Conservation (phyloP, 2,329 filamentous ascomycete genomes). For the Didymellaceae sp. region DNA sequence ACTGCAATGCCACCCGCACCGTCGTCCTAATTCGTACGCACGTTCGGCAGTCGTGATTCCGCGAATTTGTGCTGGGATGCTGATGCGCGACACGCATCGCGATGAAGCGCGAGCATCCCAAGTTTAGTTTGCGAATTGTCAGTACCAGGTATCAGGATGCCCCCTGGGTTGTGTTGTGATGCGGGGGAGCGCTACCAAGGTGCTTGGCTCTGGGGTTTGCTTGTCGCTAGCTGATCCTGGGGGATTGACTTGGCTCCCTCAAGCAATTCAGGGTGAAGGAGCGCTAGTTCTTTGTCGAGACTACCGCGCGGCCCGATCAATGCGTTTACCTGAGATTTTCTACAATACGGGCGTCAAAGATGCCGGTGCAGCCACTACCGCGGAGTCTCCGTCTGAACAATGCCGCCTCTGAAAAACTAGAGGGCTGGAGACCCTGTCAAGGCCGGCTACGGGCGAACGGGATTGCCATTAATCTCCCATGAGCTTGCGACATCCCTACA, state of each 20-base stretch:
- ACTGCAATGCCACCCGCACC: constrained; percentile 24
- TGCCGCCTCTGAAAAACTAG: not conserved
- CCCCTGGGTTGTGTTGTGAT: constrained; percentile 17
- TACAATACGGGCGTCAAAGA: not conserved
- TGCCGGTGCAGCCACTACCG: not conserved
- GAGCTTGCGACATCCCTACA: constrained; percentile 3
- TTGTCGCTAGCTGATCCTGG: constrained; percentile 25
- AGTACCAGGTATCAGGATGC: not conserved
- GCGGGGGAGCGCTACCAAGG: constrained; percentile 19
- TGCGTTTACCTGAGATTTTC: not conserved
- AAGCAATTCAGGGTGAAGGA: constrained; percentile 1
- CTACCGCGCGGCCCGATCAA: not conserved
- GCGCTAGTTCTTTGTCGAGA: not conserved
- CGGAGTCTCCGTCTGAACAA: not conserved
- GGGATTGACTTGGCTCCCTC: constrained; percentile 24
- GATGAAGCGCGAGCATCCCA: not conserved
- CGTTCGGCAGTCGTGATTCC: constrained; percentile 4
- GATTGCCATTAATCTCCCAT: constrained; percentile 2
- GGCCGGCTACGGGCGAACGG: constrained; percentile 11
- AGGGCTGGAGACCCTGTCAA: constrained; percentile 1
- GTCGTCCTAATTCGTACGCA: constrained; percentile 14
- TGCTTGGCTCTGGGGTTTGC: constrained; percentile 12
- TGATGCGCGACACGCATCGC: not conserved
- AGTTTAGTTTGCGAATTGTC: not conserved
- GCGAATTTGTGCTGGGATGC: not conserved